phyloP scores from a whole-genome alignment of 768 basidiomycete genomes.

The Leccinum sublutescens region DNA sequence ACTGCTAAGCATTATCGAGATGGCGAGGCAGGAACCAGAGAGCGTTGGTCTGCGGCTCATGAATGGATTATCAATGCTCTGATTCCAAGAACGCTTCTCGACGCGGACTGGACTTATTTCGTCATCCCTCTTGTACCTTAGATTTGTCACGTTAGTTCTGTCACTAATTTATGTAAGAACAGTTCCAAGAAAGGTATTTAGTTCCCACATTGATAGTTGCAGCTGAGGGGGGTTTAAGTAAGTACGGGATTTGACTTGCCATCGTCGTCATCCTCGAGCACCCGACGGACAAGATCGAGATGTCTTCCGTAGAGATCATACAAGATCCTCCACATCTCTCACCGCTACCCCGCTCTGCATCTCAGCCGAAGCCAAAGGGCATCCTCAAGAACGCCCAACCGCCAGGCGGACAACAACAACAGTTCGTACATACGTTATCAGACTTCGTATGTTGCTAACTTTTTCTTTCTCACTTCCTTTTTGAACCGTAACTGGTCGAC shows the following conservation, averaged over 20 bases:
- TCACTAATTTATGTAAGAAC: neutral
- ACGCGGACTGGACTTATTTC: neutral
- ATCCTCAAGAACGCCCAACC: conserved; percentile 80
- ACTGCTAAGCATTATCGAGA: conserved; percentile 86
- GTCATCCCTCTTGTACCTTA: conserved; percentile 4
- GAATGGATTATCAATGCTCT: conserved; percentile 48
- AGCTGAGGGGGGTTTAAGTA: conserved; percentile 7
- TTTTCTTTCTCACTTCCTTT: neutral
- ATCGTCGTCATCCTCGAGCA: conserved; percentile 2
- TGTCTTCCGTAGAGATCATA: conserved; percentile 32
- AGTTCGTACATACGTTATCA: conserved; percentile 41
- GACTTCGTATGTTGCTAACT: neutral
- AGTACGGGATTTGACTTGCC: neutral
- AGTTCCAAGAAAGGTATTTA: conserved; percentile 22
- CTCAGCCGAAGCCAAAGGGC: conserved; percentile 77
- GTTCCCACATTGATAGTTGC: conserved; percentile 20
- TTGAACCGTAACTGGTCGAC: neutral
- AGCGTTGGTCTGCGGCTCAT: conserved; percentile 71
- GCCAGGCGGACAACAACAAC: conserved; percentile 37
- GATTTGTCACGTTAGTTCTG: neutral
- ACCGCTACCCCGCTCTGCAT: conserved; percentile 59
- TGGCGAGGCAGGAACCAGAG: conserved; percentile 94
- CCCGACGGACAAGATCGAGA: conserved; percentile 8
- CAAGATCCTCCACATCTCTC: conserved; percentile 44
- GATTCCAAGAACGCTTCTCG: conserved; percentile 4